Evolutionary conservation across 768 basidiomycete species (phyloP), one percentile per base, ranked within the genome.

Genomic region (Suillus brevipes): DNA sequence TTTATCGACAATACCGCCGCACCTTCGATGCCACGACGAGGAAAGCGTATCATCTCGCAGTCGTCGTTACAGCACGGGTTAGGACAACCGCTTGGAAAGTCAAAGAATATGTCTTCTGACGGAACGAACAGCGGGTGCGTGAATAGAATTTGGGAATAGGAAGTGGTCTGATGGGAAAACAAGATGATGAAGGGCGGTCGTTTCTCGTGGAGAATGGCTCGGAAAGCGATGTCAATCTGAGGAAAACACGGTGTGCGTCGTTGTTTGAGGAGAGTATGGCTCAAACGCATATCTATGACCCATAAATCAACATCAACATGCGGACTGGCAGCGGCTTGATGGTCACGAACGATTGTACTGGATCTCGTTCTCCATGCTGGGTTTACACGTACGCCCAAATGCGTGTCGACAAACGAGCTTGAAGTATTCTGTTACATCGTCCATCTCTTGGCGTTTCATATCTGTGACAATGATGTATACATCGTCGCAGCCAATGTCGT

Each of bases 31-130:
- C 90, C 90, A 63, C 82, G 79, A 63, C 90, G 79, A 3, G 90
- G 90, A 67, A 92, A 92, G 59, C 90, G 87, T 69, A 92, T 88
- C 84, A 91, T 89, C 76, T 92, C 90, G 72, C 90, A 92, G 72
- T 92, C 89, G 66, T 92, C 90, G 40, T 85, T 89, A 74, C 90
- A 92, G 70, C 87, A 89, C 2, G 88, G 89, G 64, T 90, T 92
- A 37, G 89, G 89, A 69, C 90, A 92, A 18, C 90, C 90, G 12
- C 87, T 90, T 7, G 90, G 90, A 70, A 90, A 90, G 73, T 91
- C 89, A 73, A 85, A 86, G 76, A 89, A 92, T 40, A 91, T 84
- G 52, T 89, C 87, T 69, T 86, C 82, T 23, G 88, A 82, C 31
- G 90, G 90, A 60, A 92, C 89, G 71, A 86, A 91, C 37, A 84